A percentile compares a stretch with the other conserved stretches of the same genome.
phyloP scores from a whole-genome alignment of 192 early-diverging fungal genomes.

The Backusella parvicylindrica region DNA sequence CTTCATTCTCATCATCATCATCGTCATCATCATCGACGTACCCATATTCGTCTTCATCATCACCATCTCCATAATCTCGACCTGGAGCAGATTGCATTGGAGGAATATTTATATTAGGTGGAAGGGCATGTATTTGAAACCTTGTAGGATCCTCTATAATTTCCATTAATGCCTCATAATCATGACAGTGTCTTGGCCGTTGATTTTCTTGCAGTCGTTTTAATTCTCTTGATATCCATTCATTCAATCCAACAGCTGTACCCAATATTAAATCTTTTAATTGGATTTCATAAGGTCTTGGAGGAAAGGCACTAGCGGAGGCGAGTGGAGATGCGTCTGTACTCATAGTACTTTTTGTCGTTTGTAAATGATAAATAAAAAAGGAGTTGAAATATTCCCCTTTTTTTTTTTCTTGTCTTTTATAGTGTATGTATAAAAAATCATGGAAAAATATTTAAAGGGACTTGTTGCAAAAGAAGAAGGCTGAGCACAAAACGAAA shows the following conservation, averaged over 20 bases:
- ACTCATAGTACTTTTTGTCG: background rate
- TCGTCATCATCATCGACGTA: background rate
- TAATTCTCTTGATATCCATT: constrained; percentile 8
- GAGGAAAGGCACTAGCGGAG: background rate
- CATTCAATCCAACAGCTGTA: background rate
- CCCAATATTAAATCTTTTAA: background rate
- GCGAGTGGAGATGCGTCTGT: background rate
- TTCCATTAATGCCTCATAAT: constrained; percentile 13
- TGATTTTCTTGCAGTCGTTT: constrained; percentile 1
- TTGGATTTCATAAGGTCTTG: background rate
- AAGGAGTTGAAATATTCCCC: background rate
- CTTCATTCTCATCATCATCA: background rate
- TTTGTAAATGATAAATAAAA: background rate
- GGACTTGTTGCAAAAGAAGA: background rate
- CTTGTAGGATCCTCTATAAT: constrained; percentile 17
- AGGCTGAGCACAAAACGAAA: background rate
- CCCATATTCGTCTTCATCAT: background rate
- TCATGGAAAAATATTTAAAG: background rate
- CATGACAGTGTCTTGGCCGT: constrained; percentile 17
- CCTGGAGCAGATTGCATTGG: background rate
- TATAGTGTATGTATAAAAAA: background rate
- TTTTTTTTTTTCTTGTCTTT: background rate
- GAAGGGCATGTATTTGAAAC: background rate
- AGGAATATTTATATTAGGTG: background rate
- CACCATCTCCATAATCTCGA: background rate